Percentiles rank a stretch among this genome's conserved stretches.
Evolutionary conservation across 345 rosid genomes (phyloP).

Genomic region (Brassica carinata): DNA sequence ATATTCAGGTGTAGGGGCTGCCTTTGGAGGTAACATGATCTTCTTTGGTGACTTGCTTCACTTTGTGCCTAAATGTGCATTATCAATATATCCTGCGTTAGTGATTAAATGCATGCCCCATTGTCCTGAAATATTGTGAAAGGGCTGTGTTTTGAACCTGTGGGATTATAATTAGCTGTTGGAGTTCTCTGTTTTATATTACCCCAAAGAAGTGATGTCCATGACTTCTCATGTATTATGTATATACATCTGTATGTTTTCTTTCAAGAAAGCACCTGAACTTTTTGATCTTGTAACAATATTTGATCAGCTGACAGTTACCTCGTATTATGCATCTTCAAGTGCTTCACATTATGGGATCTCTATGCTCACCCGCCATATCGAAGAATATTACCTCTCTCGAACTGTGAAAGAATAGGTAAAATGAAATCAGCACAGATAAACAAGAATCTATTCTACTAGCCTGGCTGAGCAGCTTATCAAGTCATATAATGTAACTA

Average conservation of each 20-base stretch:
- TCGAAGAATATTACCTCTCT: constrained; percentile 65
- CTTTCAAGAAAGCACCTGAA: constrained; percentile 23
- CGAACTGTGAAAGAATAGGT: constrained; percentile 48
- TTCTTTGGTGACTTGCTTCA: constrained; percentile 7
- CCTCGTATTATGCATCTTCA: constrained; percentile 88
- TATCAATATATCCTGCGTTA: not conserved
- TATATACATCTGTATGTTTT: not conserved
- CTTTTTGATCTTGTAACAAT: not conserved
- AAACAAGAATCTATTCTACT: constrained; percentile 6
- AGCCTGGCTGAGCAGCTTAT: not conserved
- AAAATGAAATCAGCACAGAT: constrained; percentile 41
- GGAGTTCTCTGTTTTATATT: not conserved
- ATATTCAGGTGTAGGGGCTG: constrained; percentile 79
- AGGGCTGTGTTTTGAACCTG: constrained; percentile 3
- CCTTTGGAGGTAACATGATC: constrained; percentile 74
- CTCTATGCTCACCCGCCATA: constrained; percentile 71
- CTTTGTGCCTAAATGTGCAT: not conserved
- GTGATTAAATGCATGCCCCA: not conserved
- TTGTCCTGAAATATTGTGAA: constrained; percentile 1
- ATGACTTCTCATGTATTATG: too few relatives aligned
- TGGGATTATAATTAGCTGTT: not conserved
- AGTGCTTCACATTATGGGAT: constrained; percentile 92
- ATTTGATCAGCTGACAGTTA: constrained; percentile 66
- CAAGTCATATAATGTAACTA: constrained; percentile 4
- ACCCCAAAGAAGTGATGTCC: too few relatives aligned